Evolutionary conservation across 2,329 filamentous ascomycete species (phyloP), one percentile per base, ranked within the genome.

Genomic region (Neofusicoccum kwambonambiense): DNA sequence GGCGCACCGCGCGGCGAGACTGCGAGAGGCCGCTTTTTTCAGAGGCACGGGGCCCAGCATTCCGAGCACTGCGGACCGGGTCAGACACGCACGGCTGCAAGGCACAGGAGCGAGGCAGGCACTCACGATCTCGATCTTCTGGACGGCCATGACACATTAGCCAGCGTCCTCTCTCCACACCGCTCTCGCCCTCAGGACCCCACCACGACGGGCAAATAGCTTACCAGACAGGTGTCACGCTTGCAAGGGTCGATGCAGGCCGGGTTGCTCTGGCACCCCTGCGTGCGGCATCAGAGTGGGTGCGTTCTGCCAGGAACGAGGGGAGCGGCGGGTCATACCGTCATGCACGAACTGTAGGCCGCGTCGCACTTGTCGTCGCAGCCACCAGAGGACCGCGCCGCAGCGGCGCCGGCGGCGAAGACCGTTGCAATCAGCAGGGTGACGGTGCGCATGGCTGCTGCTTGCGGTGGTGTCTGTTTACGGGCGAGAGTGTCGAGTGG

Each of bases 241-340:
- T 60, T 58, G 37, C 63, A 65, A 60, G 63, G 63, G 44, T 65
- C 54, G 45, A 65, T 65, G 63, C 63, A 65, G 44, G 45, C 54
- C 17, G 54, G 52, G 42, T 58, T 60, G 63, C 63, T 37, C 27
- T 51, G 47, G 54, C 63, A 65, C 31, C 63, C 52, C 63, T 65
- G 63, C 35, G 37, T 15, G 13, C 31, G 22, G 41, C 17, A 57
- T 64, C 52, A 63, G 41, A 57, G 47, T 44, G 52, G 52, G 37
- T 15, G 47, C n/a, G 19, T 31, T 31, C 50, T 56, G 39, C 42
- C 51, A 64, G 34, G 49, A 34, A 27, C 50, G n/a, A 64, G 35
- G 49, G 27, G 19, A 37, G 39, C 50, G 41, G 39, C 51, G 62
- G 44, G 41, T 47, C 54, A 39, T 60, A 65, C 63, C 47, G 54